Conservation (phyloP, 805 yeast genomes). For the Barnettozyma botsteinii region DNA sequence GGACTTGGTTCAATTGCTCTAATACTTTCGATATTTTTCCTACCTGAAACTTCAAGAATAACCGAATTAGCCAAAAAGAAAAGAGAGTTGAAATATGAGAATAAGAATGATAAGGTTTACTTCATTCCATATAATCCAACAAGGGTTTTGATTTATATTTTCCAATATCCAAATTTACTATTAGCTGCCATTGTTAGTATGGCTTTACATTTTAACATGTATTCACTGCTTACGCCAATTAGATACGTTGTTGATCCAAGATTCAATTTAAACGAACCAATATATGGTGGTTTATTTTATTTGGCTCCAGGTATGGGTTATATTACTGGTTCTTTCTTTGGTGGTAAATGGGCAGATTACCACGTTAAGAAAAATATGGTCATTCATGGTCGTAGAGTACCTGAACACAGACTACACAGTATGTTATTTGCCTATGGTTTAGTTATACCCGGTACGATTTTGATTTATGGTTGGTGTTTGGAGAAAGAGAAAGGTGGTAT, state of each 20-base stretch:
- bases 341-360: slow-evolving; percentile 48
- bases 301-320: slow-evolving; percentile 55
- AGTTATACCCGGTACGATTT: slow-evolving; percentile 37
- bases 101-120: slow-evolving; percentile 39
- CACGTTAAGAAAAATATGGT: slow-evolving; percentile 39
- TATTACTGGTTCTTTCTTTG: slow-evolving; percentile 42
- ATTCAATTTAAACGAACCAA: slow-evolving; percentile 41
- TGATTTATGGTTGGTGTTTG: slow-evolving; percentile 51
- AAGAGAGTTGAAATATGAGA: slow-evolving; percentile 24
- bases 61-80: slow-evolving; percentile 27
- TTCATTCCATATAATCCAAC: slow-evolving; percentile 2
- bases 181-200: slow-evolving; percentile 40
- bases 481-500: slow-evolving; percentile 47
- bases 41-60: slow-evolving; percentile 41
- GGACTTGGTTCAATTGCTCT: slow-evolving; percentile 37
- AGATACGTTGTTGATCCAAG: slow-evolving; percentile 51
- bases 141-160: slow-evolving; percentile 21
- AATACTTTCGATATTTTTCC: slow-evolving; percentile 31
- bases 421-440: slow-evolving; percentile 33
- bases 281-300: slow-evolving; percentile 48
- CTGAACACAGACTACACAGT: slow-evolving; percentile 48
- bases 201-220: slow-evolving; percentile 45
- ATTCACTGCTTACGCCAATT: slow-evolving; percentile 47
- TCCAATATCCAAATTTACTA: slow-evolving; percentile 40
- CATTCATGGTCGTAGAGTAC: slow-evolving; percentile 35